A percentile compares a stretch with the other conserved stretches of the same genome.
Evolutionary conservation across 768 basidiomycete genomes (phyloP).

Genomic region (Tylopilus rubrobrunneus): DNA sequence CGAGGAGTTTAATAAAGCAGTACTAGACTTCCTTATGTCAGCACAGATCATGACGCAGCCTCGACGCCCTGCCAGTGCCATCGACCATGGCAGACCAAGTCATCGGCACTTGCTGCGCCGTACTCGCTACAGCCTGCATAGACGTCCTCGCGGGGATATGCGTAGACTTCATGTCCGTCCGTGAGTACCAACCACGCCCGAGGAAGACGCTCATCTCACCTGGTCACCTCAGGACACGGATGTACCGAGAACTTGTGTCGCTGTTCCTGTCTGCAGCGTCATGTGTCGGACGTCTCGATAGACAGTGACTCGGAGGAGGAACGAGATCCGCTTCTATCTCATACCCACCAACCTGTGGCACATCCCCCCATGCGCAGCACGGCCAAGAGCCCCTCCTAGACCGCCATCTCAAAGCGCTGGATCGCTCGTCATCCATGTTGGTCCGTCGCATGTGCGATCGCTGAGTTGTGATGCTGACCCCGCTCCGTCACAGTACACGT

Average conservation of each 20-base stretch:
- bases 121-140: slow-evolving; percentile 16
- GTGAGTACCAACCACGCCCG: slow-evolving; percentile 8
- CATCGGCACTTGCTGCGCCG: slow-evolving; percentile 20
- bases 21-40: slow-evolving; percentile 10
- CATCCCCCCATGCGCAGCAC: slow-evolving; percentile 24
- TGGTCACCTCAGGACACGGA: slow-evolving; percentile 13
- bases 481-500: background rate
- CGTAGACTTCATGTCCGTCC: slow-evolving; percentile 19
- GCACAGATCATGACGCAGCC: background rate
- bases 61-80: too few relatives aligned
- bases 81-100: slow-evolving; percentile 18
- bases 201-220: background rate
- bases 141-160: slow-evolving; percentile 24
- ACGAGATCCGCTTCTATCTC: slow-evolving; percentile 18
- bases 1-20: background rate
- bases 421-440: background rate
- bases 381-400: background rate
- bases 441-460: background rate
- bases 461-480: background rate
- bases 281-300: background rate
- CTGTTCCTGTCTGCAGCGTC: slow-evolving; percentile 14
- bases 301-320: slow-evolving; percentile 15
- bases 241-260: slow-evolving; percentile 26
- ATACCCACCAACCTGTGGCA: slow-evolving; percentile 14
- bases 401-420: background rate